Evolutionary conservation across 768 basidiomycete genomes (phyloP), one percentile per base, ranked within the genome.

Genomic region (Lyophyllum shimeji): DNA sequence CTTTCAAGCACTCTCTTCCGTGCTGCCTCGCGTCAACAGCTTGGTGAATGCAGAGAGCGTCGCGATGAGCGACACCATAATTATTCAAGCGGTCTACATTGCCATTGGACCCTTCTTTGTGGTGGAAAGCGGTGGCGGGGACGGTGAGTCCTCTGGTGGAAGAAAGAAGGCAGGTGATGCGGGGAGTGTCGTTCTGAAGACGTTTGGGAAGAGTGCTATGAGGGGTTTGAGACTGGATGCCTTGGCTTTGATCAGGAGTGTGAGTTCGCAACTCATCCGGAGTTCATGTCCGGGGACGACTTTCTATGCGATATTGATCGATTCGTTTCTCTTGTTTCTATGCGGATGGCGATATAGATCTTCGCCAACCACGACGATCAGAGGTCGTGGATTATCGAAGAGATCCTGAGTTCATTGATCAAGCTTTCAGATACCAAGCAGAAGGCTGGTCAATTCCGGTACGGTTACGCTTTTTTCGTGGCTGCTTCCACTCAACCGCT

Each of bases 321-420:
- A 34, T 50, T 43, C 13, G 6, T 25, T 12, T 21, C 18, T 17
- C 9, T 48, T n/a, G 50, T 37, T 53, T 52, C 23, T 4, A 39
- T 43, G 31, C 21, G 47, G 31, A 39, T 39, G 31, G 11, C 52
- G 23, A 11, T 46, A 0, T 63, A 97, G 95, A 87, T 95, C 29
- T 98, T 97, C 63, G 91, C 92, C 12, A 90, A 88, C 59, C 87
- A 98, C 65, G 86, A 91, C 60, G 89, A 88, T 42, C 97, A 99
- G 69, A 77, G 97, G 8, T 85, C 88, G 0, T 97, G 95, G 95
- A 96, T 98, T 59, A 89, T 98, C n/a, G 95, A 98, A 67, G 97
- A 98, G 70, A 95, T 98, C 31, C 66, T 99, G 24, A 83, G 85
- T 8, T 95, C 93, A 0, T 74, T 98, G 52, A 95, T 90, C 62